phyloP scores from a whole-genome alignment of 2,329 filamentous ascomycete species.

The Neobulgaria alba region DNA sequence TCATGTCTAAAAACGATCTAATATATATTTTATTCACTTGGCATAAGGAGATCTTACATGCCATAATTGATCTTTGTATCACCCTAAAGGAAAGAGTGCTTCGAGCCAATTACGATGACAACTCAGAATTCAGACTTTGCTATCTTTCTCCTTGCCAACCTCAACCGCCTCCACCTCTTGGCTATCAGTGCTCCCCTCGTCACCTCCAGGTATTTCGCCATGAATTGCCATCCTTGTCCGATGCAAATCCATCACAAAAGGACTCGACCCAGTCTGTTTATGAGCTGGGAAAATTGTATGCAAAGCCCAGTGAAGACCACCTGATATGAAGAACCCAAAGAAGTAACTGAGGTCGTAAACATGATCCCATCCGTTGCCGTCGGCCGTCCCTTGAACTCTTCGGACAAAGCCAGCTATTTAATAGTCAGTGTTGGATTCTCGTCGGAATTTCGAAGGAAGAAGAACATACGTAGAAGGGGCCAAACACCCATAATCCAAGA shows the following conservation, averaged over 20 bases:
- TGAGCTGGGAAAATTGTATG: slow-evolving; percentile 18
- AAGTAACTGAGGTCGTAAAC: slow-evolving; percentile 27
- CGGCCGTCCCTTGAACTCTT: slow-evolving; percentile 15
- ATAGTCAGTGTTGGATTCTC: not conserved
- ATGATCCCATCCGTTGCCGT: slow-evolving; percentile 27
- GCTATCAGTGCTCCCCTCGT: not conserved
- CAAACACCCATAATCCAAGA: slow-evolving; percentile 34
- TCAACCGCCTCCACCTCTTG: not conserved
- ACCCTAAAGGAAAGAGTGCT: too few species aligned
- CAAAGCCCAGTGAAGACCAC: slow-evolving; percentile 18
- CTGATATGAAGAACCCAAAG: slow-evolving; percentile 25
- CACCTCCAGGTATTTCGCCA: not conserved
- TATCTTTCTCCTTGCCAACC: not conserved
- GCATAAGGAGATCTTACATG: too few species aligned
- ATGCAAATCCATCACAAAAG: slow-evolving; percentile 24
- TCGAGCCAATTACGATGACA: too few species aligned
- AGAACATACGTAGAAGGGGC: slow-evolving; percentile 23
- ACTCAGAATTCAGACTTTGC: not conserved
- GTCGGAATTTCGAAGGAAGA: not conserved
- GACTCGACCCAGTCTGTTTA: slow-evolving; percentile 22
- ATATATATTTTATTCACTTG: too few species aligned
- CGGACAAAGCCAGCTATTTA: slow-evolving; percentile 22
- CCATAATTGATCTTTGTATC: too few species aligned
- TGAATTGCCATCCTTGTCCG: not conserved
- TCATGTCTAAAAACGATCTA: too few species aligned